A percentile compares a stretch with the other conserved stretches of the same genome.
Conservation (phyloP, 2,329 filamentous ascomycete species). For the Claviceps sp. region DNA sequence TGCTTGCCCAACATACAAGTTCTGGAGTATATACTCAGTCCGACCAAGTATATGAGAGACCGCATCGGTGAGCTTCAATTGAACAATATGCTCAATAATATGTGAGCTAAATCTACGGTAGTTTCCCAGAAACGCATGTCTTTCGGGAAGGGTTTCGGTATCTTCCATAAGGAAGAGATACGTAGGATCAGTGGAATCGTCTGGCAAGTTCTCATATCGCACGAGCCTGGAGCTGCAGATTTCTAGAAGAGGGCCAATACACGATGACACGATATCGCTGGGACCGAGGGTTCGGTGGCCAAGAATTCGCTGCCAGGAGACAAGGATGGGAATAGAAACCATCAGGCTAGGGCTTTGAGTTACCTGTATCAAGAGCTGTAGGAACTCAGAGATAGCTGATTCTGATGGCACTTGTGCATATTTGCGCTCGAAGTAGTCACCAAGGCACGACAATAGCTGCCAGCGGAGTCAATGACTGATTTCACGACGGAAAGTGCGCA, state of each 20-base stretch:
- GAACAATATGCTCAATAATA: slow-evolving; percentile 76
- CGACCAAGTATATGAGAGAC: slow-evolving; percentile 75
- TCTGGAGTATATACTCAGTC: slow-evolving; percentile 59
- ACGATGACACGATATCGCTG: slow-evolving; percentile 44
- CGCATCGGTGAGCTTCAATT: slow-evolving; percentile 70
- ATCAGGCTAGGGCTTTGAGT: slow-evolving; percentile 77
- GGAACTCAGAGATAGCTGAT: slow-evolving; percentile 57
- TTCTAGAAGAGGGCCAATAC: slow-evolving; percentile 67
- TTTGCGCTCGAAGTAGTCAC: slow-evolving; percentile 71
- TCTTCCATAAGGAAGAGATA: slow-evolving; percentile 80
- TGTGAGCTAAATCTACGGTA: slow-evolving; percentile 83
- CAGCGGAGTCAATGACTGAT: slow-evolving; percentile 4
- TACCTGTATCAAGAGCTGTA: slow-evolving; percentile 67
- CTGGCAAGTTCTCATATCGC: slow-evolving; percentile 74
- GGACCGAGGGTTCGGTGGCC: slow-evolving; percentile 54
- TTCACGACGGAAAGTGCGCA: not conserved
- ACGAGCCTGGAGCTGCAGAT: slow-evolving; percentile 73
- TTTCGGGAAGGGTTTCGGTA: slow-evolving; percentile 85
- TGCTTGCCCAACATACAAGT: slow-evolving; percentile 59
- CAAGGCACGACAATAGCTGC: slow-evolving; percentile 73
- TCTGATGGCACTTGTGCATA: slow-evolving; percentile 50
- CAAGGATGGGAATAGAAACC: slow-evolving; percentile 83
- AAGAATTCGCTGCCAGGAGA: slow-evolving; percentile 78
- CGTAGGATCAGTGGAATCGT: slow-evolving; percentile 68
- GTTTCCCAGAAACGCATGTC: slow-evolving; percentile 90